A percentile compares a stretch with the other conserved stretches of the same genome.
These are phyloP conservation scores for Murraya paniculata DNA, from an alignment of 345 rosid species.

Conservation along the genomic window DNA sequence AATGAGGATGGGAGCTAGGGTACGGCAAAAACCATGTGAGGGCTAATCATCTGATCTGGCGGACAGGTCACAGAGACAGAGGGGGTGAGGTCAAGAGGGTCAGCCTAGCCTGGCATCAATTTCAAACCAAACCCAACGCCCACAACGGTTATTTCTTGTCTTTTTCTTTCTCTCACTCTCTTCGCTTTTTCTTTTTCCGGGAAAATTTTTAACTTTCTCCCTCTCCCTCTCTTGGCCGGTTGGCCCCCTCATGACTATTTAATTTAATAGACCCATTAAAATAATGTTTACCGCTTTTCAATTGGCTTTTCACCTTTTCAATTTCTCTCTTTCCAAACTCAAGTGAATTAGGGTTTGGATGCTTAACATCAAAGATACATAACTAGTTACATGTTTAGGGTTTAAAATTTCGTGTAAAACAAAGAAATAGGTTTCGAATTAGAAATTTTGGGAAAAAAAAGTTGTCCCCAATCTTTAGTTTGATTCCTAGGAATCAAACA, in stretches of 20 bases:
- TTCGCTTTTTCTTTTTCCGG: not conserved
- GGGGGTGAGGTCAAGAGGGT: not conserved
- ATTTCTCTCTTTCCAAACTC: too few relatives aligned
- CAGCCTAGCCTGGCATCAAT: constrained; percentile 44
- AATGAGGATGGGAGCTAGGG: too few relatives aligned
- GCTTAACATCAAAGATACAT: too few relatives aligned
- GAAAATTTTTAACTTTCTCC: not conserved
- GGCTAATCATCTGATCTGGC: constrained; percentile 40
- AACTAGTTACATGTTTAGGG: too few relatives aligned
- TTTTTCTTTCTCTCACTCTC: constrained; percentile 10
- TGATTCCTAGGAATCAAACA: not conserved
- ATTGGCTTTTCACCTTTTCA: too few relatives aligned
- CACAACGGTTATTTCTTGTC: constrained; percentile 54
- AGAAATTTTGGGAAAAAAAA: not conserved
- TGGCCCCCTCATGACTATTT: too few relatives aligned
- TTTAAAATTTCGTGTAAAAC: too few relatives aligned
- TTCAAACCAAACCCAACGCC: constrained; percentile 21
- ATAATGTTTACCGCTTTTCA: too few relatives aligned
- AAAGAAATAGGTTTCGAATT: too few relatives aligned
- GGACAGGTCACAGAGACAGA: not conserved
- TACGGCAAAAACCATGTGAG: constrained; percentile 65
- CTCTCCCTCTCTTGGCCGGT: not conserved
- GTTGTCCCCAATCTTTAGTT: not conserved
- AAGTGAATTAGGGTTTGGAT: too few relatives aligned
- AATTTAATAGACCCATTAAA: too few relatives aligned